Base-by-base conservation (phyloP, 495 filamentous ascomycete genomes). In the Opeltia flavorubescens region DNA sequence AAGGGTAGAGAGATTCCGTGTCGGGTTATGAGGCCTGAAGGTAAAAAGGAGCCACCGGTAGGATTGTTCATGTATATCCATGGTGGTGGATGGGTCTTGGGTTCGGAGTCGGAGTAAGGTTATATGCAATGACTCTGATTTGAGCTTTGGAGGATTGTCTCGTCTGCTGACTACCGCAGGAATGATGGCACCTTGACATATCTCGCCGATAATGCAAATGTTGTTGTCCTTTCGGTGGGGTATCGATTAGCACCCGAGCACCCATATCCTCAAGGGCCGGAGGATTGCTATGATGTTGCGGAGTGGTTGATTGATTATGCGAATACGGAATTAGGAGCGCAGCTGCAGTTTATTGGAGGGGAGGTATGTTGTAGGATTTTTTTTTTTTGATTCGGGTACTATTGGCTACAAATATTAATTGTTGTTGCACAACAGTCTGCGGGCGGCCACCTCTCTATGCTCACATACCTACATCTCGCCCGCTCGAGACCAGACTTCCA, bases 241-340 rank as follows among this genome's bases (percentile, higher is more conserved):
- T 80, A 80, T 59, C 62, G 77, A 38, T 65, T 72, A n/a, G 75
- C 77, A 5, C 77, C 77, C 0, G 74, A 79, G 45, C 35, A 78
- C 51, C 71, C 72, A 0, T 78, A 63, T 49, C 77, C 77, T 0
- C 63, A 62, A 13, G 65, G 59, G 0, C 51, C 62, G 4, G 60
- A 78, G 40, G 77, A 81, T 55, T 70, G 69, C 59, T 63, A 62
- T 43, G 75, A 76, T 58, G 70, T 59, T 9, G 71, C 66, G 25
- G 67, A 70, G 48, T 75, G 66, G 52, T 57, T 76, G 3, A 61
- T 72, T 43, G 64, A 75, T 36, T 62, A 75, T 46, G 58, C 56
- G 2, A 26, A 54, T 33, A 39, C 43, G 12, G 34, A 29, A n/a
- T 59, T 54, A 26, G 57, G 61, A 17, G 58, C 45, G 15, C 31